Evolutionary conservation across 768 basidiomycete species (phyloP).

Genomic region (Mycena vulgaris): DNA sequence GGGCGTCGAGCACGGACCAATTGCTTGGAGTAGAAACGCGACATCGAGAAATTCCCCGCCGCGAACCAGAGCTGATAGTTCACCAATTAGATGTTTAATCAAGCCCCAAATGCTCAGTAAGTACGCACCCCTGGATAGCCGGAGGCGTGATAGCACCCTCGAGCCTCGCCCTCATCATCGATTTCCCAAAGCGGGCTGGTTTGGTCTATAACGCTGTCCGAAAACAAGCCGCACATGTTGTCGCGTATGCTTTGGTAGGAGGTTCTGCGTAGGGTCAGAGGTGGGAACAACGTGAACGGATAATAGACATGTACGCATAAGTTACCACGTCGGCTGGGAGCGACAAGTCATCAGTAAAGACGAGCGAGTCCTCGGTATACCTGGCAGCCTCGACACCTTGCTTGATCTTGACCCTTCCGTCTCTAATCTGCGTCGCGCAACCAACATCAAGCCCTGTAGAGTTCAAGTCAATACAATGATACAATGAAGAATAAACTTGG

Average conservation of each 20-base stretch:
- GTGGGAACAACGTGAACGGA: too few species aligned
- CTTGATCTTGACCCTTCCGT: constrained; percentile 72
- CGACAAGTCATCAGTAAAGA: constrained; percentile 57
- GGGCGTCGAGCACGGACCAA: too few species aligned
- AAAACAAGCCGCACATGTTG: constrained; percentile 42
- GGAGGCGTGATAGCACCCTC: constrained; percentile 47
- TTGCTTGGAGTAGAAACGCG: constrained; percentile 46
- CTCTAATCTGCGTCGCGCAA: constrained; percentile 63
- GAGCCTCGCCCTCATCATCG: constrained; percentile 50
- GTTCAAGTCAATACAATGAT: not conserved
- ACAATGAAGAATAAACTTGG: not conserved
- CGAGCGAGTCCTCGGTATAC: constrained; percentile 51
- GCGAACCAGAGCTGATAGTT: constrained; percentile 48
- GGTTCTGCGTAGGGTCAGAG: constrained; percentile 33
- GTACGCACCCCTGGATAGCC: constrained; percentile 49
- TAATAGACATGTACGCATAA: constrained; percentile 51
- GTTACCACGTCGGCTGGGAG: constrained; percentile 62
- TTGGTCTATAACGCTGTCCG: constrained; percentile 44
- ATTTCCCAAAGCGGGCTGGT: constrained; percentile 46
- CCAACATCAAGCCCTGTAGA: constrained; percentile 59
- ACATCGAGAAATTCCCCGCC: constrained; percentile 45
- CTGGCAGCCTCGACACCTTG: constrained; percentile 60
- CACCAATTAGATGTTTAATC: too few species aligned
- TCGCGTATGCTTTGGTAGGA: constrained; percentile 46
- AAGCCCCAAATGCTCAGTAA: not conserved